Percentiles rank a stretch among this genome's conserved stretches.
Evolutionary conservation across 805 yeast species (phyloP).

Genomic region (Cephaloascus albidus): DNA sequence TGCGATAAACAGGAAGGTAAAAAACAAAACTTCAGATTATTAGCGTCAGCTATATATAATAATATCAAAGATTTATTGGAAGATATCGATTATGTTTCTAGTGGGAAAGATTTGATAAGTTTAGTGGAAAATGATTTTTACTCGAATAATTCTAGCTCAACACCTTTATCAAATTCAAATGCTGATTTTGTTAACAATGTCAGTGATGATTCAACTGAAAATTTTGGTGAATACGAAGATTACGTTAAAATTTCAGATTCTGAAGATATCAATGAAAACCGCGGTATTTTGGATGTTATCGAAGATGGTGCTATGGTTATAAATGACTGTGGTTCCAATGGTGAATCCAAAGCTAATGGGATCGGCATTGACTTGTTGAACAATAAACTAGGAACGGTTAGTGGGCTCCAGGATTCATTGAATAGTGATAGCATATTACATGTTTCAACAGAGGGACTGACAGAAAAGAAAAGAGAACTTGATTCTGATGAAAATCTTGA

Average conservation of each 20-base stretch:
- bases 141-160: neutral
- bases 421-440: no score
- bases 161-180: neutral
- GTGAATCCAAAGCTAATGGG: neutral
- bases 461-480: conserved; percentile 7
- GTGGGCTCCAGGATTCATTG: no score
- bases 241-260: conserved; percentile 5
- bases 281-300: neutral
- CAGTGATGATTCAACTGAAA: conserved; percentile 3
- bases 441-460: neutral
- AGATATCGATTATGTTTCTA: conserved; percentile 18
- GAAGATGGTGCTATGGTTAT: neutral
- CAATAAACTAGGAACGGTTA: no score
- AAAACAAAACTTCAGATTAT: conserved; percentile 14
- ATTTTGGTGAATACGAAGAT: conserved; percentile 5
- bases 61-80: conserved; percentile 16
- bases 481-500: conserved; percentile 4
- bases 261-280: neutral
- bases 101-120: conserved; percentile 16
- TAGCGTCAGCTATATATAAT: conserved; percentile 22
- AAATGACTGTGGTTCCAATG: neutral
- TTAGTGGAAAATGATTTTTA: conserved; percentile 12
- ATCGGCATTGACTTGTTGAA: neutral
- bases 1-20: conserved; percentile 8
- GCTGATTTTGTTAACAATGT: conserved; percentile 2